phyloP scores from a whole-genome alignment of 371 early-diverging fungal genomes.

The Mortierella sp. region DNA sequence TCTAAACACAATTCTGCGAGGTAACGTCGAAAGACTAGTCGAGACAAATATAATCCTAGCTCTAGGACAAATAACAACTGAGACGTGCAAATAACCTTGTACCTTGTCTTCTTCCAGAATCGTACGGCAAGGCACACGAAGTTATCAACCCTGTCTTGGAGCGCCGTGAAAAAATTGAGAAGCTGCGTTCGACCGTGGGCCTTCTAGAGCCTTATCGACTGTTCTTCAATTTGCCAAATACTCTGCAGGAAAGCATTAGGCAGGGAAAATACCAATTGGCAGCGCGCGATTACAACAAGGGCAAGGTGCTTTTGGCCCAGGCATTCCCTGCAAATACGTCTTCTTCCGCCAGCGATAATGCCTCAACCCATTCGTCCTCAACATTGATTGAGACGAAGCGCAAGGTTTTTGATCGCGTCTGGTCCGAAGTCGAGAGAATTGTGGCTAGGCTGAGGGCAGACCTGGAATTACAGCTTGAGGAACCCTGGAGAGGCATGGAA shows the following conservation, averaged over 20 bases:
- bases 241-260: conserved; percentile 81
- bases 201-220: conserved; percentile 93
- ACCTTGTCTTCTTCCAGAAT: conserved; percentile 58
- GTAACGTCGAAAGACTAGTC: conserved; percentile 58
- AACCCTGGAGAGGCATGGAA: conserved; percentile 86
- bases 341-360: conserved; percentile 10
- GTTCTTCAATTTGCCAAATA: conserved; percentile 93
- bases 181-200: conserved; percentile 89
- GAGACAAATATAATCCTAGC: neutral
- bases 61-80: too few species aligned
- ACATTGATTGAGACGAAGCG: conserved; percentile 69
- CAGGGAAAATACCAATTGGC: conserved; percentile 91
- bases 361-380: conserved; percentile 40
- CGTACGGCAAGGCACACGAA: conserved; percentile 76
- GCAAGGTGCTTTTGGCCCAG: conserved; percentile 70
- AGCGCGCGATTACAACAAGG: conserved; percentile 96
- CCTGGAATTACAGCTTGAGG: conserved; percentile 80
- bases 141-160: conserved; percentile 92
- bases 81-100: too few species aligned
- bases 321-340: conserved; percentile 41
- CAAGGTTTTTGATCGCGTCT: conserved; percentile 93
- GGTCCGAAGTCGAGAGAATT: conserved; percentile 91
- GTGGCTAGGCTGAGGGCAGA: conserved; percentile 77
- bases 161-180: conserved; percentile 86
- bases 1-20: conserved; percentile 67